phyloP scores from a whole-genome alignment of 257 asterid genomes.

The Nicotiana undulata region DNA sequence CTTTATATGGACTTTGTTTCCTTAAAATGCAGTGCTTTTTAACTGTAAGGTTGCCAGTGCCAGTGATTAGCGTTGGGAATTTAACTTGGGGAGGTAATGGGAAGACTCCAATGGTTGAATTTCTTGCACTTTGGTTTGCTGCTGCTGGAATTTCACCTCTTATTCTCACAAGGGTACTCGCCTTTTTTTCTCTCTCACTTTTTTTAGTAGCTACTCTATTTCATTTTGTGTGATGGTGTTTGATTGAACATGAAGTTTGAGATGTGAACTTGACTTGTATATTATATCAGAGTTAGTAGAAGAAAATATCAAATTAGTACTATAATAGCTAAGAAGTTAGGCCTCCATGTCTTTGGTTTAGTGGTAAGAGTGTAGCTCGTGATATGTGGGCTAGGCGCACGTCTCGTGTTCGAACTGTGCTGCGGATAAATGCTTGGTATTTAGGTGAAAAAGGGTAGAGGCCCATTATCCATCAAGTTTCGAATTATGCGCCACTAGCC shows the following conservation, averaged over 20 bases:
- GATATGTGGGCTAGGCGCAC: too few relatives aligned
- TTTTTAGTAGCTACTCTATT: neutral
- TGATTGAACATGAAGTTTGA: neutral
- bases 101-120: conserved; percentile 96
- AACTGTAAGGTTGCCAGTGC: conserved; percentile 58
- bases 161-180: conserved; percentile 72
- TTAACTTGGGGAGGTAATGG: conserved; percentile 99
- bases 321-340: neutral
- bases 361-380: too few relatives aligned
- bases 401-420: too few relatives aligned
- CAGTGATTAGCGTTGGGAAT: conserved; percentile 91
- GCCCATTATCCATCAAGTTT: too few relatives aligned
- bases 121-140: conserved; percentile 55
- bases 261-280: neutral
- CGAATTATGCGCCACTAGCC: too few relatives aligned
- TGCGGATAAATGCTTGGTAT: too few relatives aligned
- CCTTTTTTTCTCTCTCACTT: neutral
- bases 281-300: neutral
- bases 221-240: neutral
- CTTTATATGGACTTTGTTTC: neutral
- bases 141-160: conserved; percentile 58
- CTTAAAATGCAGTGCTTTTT: neutral
- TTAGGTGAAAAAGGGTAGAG: too few relatives aligned
- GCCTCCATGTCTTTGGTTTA: too few relatives aligned
- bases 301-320: neutral